Percentiles rank a stretch among this genome's conserved stretches.
These are phyloP conservation scores for Suhomyces bokatorum DNA, from an alignment of 1,139 yeast genomes.

Conservation along the genomic window DNA sequence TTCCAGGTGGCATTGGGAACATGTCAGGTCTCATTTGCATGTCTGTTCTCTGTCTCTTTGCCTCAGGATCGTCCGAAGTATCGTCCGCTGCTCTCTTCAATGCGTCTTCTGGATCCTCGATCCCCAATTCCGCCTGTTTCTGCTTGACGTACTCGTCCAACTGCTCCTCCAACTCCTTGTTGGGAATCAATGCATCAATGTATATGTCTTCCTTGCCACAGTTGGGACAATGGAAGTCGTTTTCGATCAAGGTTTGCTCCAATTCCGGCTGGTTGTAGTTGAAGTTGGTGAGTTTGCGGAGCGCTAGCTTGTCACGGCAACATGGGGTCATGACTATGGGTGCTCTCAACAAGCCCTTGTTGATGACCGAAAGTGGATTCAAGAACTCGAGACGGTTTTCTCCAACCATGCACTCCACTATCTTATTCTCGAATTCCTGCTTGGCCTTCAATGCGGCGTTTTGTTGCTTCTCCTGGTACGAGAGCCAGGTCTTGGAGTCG, in stretches of 20 bases:
- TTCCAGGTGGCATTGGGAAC: slow-evolving; percentile 19
- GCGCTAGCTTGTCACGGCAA: slow-evolving; percentile 57
- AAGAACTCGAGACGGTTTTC: slow-evolving; percentile 47
- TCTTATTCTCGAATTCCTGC: slow-evolving; percentile 40
- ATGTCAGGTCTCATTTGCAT: slow-evolving; percentile 24
- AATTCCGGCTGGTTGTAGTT: slow-evolving; percentile 46
- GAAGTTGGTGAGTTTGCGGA: slow-evolving; percentile 50
- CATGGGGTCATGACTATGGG: slow-evolving; percentile 87
- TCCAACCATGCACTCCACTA: slow-evolving; percentile 36
- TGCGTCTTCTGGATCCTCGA: slow-evolving; percentile 35
- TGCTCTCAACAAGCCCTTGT: slow-evolving; percentile 58
- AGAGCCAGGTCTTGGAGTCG: slow-evolving; percentile 89
- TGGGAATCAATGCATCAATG: slow-evolving; percentile 68
- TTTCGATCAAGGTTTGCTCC: slow-evolving; percentile 74
- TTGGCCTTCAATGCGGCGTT: slow-evolving; percentile 52
- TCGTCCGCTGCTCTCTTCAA: slow-evolving; percentile 29
- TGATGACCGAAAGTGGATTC: slow-evolving; percentile 64
- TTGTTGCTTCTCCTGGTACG: slow-evolving; percentile 69
- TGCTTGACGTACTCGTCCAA: slow-evolving; percentile 53
- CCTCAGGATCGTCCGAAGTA: slow-evolving; percentile 22
- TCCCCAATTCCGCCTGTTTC: slow-evolving; percentile 41
- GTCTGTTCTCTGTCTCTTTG: slow-evolving; percentile 34
- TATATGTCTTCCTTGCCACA: slow-evolving; percentile 75
- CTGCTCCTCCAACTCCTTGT: slow-evolving; percentile 56
- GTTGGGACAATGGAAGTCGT: slow-evolving; percentile 88